Evolutionary conservation across 2,329 filamentous ascomycete species (phyloP), one percentile per base, ranked within the genome.

Genomic region (Emmonsiellopsis sp.): DNA sequence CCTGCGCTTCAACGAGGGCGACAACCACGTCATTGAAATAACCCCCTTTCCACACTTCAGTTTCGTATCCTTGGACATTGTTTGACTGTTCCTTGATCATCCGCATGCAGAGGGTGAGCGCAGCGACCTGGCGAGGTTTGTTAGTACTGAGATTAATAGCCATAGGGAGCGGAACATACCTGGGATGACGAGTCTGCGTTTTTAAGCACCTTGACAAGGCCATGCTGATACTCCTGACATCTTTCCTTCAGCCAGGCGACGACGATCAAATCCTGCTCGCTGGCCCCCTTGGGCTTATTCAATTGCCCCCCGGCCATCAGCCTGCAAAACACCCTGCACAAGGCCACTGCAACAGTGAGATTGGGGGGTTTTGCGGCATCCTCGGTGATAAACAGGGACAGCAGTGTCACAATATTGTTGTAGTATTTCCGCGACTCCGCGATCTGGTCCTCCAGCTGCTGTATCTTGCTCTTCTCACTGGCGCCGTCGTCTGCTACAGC

Each of bases 401-500:
- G 75, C 38, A 97, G 73, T 9, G 79, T 81, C 7, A 82, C 79
- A 63, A 97, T 92, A 66, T 95, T 89, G 76, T 95, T 95, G 77
- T 94, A 95, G 71, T 95, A 82, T 69, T 90, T 89, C 65, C 84
- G 87, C 49, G 90, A 95, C 69, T 93, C 85, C 57, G 90, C 73
- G 53, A 97, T 90, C 54, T 87, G 85, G 58, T 82, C 78, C 73
- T 96, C 91, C 52, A 96, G 79, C 52, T 82, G 73, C 42, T 92
- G 72, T 55, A 95, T 87, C 58, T 82, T 79, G 53, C 75, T 68
- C 64, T 83, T 79, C 57, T 69, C 65, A 42, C 70, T 38, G n/a
- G 55, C 42, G n/a, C 43, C 67, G 51, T 76, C 75, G 57, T 75
- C 73, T 50, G 71, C 70, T 57, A 76, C 73, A 62, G 72, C 75